Evolutionary conservation across 2,329 filamentous ascomycete species (phyloP).

Genomic region (Fusarium falciforme): DNA sequence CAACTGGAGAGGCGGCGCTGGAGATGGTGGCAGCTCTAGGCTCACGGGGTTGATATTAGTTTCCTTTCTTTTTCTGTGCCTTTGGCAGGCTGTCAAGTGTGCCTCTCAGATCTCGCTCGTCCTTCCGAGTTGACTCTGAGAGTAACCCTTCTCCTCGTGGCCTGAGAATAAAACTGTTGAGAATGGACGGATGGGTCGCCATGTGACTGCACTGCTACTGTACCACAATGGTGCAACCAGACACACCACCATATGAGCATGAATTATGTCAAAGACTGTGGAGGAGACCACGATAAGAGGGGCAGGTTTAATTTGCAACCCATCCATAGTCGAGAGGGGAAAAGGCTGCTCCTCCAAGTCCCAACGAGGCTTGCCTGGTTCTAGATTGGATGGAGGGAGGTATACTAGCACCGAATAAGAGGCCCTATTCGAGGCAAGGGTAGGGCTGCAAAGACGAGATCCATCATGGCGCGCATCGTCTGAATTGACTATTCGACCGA

Average conservation of each 20-base stretch:
- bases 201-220: slow-evolving; percentile 7
- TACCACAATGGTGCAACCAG: slow-evolving; percentile 10
- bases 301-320: slow-evolving; percentile 35
- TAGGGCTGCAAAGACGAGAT: background rate
- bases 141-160: background rate
- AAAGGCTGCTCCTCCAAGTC: slow-evolving; percentile 5
- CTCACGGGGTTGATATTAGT: background rate
- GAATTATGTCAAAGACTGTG: slow-evolving; percentile 16
- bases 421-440: slow-evolving; percentile 4
- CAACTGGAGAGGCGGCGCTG: slow-evolving; percentile 9
- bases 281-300: slow-evolving; percentile 22
- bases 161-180: slow-evolving; percentile 10
- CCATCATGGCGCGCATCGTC: slow-evolving; percentile 12
- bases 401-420: slow-evolving; percentile 12
- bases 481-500: slow-evolving; percentile 5
- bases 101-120: background rate
- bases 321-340: slow-evolving; percentile 26
- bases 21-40: slow-evolving; percentile 14
- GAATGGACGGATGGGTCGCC: background rate
- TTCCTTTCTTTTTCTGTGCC: background rate
- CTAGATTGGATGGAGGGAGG: slow-evolving; percentile 25
- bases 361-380: slow-evolving; percentile 14
- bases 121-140: background rate
- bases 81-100: background rate
- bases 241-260: slow-evolving; percentile 7